Evolutionary conservation across 352 stramenopile genomes (phyloP), one percentile per base, ranked within the genome.

Genomic region (Globisporangium iwayamae): DNA sequence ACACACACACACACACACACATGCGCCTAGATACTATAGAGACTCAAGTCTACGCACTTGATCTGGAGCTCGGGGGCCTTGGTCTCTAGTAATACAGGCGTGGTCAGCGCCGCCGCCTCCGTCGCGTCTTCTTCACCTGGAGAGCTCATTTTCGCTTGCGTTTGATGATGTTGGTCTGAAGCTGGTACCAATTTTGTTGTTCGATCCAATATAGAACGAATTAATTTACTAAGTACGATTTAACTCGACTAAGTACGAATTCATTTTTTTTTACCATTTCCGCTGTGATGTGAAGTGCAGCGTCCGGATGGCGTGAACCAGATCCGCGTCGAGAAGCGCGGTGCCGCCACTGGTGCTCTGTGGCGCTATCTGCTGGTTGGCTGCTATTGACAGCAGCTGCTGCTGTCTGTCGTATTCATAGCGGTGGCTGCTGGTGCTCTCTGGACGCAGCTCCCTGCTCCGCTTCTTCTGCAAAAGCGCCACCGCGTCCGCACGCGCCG

Each of bases 1-100:
- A 50, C 8, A 39, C 11, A 10, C 0, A 32, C 18, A 39, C 2
- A 41, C 11, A 41, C 3, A 34, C 25, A 28, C 5, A 57, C 5
- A 50, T 28, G 8, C 7, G 32, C 3, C 34, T 2, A 30, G 45
- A 30, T 6, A 18, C 22, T 25, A 25, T 25, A 14, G 0, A 20
- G 18, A 22, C 13, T 16, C n/a, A 5, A n/a, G 4, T 28, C 51
- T 32, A 64, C 73, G 63, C 69, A 90, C 81, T 88, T 89, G 70
- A 91, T 89, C 38, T 81, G 79, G 51, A 91, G 76, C 64, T 73
- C 68, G 25, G 70, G 63, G 2, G 32, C 22, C 28, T 50, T 62
- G n/a, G 28, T 53, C 51, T 60, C 47, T 25, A 30, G 57, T 50
- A 53, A 25, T 25, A 25, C 54, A 34, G 48, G 56, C 16, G 62